These are phyloP conservation scores for Orbilia blumenaviensis DNA, from an alignment of 2,329 filamentous ascomycete genomes.

Conservation along the genomic window DNA sequence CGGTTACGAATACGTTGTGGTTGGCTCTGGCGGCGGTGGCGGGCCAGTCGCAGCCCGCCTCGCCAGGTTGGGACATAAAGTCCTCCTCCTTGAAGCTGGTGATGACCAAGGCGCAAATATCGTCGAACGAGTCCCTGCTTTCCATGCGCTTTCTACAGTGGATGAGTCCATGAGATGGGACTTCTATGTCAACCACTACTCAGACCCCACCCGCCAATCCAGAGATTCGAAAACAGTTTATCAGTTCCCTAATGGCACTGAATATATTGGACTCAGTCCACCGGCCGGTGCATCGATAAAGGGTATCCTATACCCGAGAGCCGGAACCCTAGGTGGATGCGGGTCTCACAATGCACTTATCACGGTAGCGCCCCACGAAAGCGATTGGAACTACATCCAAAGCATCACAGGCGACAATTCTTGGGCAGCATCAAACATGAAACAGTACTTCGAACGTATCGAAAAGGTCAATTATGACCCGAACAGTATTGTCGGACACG, in stretches of 20 bases:
- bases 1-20: conserved; percentile 71
- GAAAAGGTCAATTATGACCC: conserved; percentile 64
- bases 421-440: conserved; percentile 63
- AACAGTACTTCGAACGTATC: conserved; percentile 62
- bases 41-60: conserved; percentile 69
- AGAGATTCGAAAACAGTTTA: conserved; percentile 71
- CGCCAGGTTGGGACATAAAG: conserved; percentile 69
- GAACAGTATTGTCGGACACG: conserved; percentile 61
- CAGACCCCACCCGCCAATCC: conserved; percentile 66
- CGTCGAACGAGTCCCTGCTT: conserved; percentile 68
- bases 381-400: conserved; percentile 63
- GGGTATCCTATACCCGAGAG: conserved; percentile 65
- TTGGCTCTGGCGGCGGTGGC: conserved; percentile 70
- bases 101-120: conserved; percentile 66
- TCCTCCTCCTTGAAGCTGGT: conserved; percentile 71
- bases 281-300: conserved; percentile 62
- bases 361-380: conserved; percentile 61
- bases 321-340: conserved; percentile 65
- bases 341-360: conserved; percentile 56
- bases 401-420: conserved; percentile 63
- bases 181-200: conserved; percentile 72
- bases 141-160: conserved; percentile 67
- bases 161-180: conserved; percentile 70
- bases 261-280: conserved; percentile 62
- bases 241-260: conserved; percentile 60